These are phyloP conservation scores for Esteya vermicola DNA, from an alignment of 2,329 filamentous ascomycete genomes.

Conservation along the genomic window DNA sequence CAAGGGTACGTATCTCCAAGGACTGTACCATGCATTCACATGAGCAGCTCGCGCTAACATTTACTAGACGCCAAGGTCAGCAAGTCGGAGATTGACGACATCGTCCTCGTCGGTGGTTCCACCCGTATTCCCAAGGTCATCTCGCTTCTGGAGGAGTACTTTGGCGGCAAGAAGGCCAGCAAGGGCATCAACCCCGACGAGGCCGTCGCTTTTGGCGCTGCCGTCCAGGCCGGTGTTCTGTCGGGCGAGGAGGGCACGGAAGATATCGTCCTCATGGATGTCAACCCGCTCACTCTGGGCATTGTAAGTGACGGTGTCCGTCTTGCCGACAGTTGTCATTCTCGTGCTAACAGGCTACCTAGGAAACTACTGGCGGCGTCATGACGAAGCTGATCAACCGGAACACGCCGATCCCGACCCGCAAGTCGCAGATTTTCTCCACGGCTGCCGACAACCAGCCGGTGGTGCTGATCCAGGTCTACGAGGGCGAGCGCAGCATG, in stretches of 20 bases:
- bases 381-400: conserved; percentile 96
- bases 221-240: conserved; percentile 91
- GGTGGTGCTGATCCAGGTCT: conserved; percentile 89
- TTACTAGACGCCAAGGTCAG: conserved; percentile 75
- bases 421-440: conserved; percentile 96
- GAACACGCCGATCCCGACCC: conserved; percentile 87
- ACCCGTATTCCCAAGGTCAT: conserved; percentile 99
- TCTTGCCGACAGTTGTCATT: too few relatives aligned
- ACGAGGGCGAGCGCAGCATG: conserved; percentile 82
- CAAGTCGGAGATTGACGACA: conserved; percentile 90
- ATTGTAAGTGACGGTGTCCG: too few relatives aligned
- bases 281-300: conserved; percentile 91
- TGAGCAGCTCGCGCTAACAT: neutral
- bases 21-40: too few relatives aligned
- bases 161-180: conserved; percentile 87
- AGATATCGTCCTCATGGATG: conserved; percentile 87
- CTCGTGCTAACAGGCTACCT: too few relatives aligned
- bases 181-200: conserved; percentile 99
- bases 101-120: conserved; percentile 94
- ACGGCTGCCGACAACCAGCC: conserved; percentile 95
- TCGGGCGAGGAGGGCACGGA: conserved; percentile 71
- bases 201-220: conserved; percentile 94
- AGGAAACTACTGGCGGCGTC: conserved; percentile 86
- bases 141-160: conserved; percentile 88
- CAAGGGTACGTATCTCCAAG: conserved; percentile 45